Base-by-base conservation (phyloP, 495 filamentous ascomycete genomes). In the Talaromyces liani region DNA sequence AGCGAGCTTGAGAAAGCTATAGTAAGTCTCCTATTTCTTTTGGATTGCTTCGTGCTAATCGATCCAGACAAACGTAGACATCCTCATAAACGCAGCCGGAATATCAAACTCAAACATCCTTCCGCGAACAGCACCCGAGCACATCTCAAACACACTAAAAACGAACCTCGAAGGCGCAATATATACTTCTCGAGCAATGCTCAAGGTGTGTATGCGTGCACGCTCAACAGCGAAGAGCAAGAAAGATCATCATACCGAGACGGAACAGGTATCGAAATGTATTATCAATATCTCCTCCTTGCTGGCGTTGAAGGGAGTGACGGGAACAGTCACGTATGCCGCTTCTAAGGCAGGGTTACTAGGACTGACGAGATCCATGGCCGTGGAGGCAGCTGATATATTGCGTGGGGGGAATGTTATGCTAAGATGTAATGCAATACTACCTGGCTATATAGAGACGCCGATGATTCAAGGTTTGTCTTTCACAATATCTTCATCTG, bases 271-370 rank as follows among this genome's bases (percentile, higher is more conserved):
- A 33, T 78, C 78, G 3, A 78, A 74, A 68, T 88, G 85, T 66
- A 92, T 96, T 55, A 88, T 96, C 72, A 96, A 94, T 65, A 73
- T 96, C 24, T 85, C 91, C 4, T 91, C 88, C 22, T 72, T 94
- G 22, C 76, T 94, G 14, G 91, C 84, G 0, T 58, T 82, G 2
- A 85, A 86, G 60, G 85, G 81, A 0, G 86, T 84, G 3, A 73
- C 70, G 1, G 91, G 91, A 0, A 84, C 88, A 9, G 80, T 87
- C 4, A 82, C 86, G 2, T 96, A 95, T 69, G 86, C 88, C 6
- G 91, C 91, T 1, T 85, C 86, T 34, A 96, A 95, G 71, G 90
- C 91, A 1, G 91, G 91, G 1, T 70, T 93, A 1, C 64, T 94
- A 1, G 91, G 90, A 76, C 73, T 96, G 36, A 93, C 91, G 0